Conservation (phyloP, 257 asterid genomes). For the Linderniella brevidens region DNA sequence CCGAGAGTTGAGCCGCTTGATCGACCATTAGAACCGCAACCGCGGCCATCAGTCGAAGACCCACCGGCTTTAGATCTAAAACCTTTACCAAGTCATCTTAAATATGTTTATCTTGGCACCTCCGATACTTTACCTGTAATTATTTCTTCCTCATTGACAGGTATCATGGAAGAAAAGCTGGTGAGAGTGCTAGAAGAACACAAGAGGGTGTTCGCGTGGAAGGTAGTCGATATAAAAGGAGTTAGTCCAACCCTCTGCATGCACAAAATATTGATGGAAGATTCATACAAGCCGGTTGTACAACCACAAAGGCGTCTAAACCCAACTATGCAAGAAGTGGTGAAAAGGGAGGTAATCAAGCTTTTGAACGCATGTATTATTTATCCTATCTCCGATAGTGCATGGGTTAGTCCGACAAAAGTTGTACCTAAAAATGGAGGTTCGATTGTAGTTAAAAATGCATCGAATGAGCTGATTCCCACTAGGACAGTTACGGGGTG, state of each 20-base stretch:
- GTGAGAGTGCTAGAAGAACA: not conserved
- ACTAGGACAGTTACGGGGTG: not conserved
- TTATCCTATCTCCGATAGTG: constrained; percentile 2
- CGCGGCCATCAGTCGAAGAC: too few relatives aligned
- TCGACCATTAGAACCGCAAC: too few relatives aligned
- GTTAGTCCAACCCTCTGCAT: not conserved
- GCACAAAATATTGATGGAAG: not conserved
- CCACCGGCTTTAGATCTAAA: too few relatives aligned
- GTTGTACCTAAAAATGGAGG: not conserved
- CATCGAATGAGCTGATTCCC: too few relatives aligned
- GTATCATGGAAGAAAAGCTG: not conserved
- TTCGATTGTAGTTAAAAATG: not conserved
- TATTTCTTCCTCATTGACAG: not conserved
- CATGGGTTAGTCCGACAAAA: not conserved
- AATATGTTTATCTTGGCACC: not conserved
- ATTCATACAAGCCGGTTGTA: not conserved
- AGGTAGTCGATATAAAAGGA: too few relatives aligned
- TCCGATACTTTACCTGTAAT: not conserved
- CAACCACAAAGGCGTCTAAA: not conserved
- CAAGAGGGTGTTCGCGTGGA: too few relatives aligned
- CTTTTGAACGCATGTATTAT: not conserved
- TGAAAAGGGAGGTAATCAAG: constrained; percentile 3
- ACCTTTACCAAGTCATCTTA: not conserved
- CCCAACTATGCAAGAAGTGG: not conserved
- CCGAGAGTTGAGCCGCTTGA: too few relatives aligned